A percentile compares a stretch with the other conserved stretches of the same genome.
Evolutionary conservation across 768 basidiomycete genomes (phyloP).

Genomic region (Hypsizygus marmoreus): DNA sequence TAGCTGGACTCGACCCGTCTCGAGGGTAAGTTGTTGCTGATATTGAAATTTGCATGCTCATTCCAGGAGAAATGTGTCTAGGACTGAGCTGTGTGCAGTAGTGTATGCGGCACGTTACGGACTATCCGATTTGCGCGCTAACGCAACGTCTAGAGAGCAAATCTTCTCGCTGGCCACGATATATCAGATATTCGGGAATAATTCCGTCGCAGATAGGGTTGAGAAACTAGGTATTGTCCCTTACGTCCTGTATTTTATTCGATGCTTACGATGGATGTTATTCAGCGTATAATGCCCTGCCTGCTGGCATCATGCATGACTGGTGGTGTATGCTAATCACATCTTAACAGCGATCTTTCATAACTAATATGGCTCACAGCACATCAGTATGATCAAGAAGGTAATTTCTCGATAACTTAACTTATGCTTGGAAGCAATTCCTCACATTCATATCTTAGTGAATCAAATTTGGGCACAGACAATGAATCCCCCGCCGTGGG

Average conservation of each 20-base stretch:
- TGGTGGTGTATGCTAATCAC: conserved; percentile 32
- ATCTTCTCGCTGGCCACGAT: conserved; percentile 44
- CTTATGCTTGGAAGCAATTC: neutral
- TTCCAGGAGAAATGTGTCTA: conserved; percentile 1
- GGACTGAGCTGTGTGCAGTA: neutral
- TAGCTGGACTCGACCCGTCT: conserved; percentile 42
- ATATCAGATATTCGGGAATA: conserved; percentile 43
- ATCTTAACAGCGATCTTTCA: no score
- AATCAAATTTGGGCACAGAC: conserved; percentile 45
- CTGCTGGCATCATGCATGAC: conserved; percentile 39
- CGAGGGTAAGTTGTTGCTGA: conserved; percentile 31
- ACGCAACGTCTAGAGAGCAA: no score
- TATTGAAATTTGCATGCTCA: neutral
- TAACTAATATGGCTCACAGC: no score
- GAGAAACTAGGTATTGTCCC: conserved; percentile 36
- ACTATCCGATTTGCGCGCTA: neutral
- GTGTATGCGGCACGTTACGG: neutral
- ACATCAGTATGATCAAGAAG: conserved; percentile 47
- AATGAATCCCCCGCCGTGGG: conserved; percentile 40
- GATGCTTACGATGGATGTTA: neutral
- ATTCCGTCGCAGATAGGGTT: conserved; percentile 40
- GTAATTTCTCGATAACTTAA: conserved; percentile 15
- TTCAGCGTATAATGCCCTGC: conserved; percentile 42
- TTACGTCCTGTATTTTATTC: neutral
- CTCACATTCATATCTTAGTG: conserved; percentile 20